phyloP scores from a whole-genome alignment of 2,329 filamentous ascomycete species.

The Ilyonectria sp. region DNA sequence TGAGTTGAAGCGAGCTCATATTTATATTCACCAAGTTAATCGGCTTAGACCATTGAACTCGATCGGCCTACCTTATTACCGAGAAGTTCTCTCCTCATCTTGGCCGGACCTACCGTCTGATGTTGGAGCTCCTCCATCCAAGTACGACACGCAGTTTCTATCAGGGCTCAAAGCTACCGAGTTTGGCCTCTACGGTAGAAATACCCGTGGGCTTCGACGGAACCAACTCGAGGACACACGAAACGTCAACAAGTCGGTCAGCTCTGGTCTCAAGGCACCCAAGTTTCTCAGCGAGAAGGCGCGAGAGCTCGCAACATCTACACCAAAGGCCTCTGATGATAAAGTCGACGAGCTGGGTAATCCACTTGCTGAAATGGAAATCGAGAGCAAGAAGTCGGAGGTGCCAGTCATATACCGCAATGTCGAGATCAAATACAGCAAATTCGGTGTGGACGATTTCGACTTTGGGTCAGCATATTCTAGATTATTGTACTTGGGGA shows the following conservation, averaged over 20 bases:
- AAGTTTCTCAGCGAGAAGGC: conserved; percentile 97
- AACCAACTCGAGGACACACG: conserved; percentile 90
- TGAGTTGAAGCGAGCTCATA: conserved; percentile 59
- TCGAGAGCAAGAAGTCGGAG: conserved; percentile 84
- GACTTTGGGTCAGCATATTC: conserved; percentile 81
- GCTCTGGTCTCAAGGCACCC: conserved; percentile 78
- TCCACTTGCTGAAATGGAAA: conserved; percentile 76
- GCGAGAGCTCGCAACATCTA: conserved; percentile 72
- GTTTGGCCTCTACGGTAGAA: conserved; percentile 84
- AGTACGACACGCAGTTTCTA: conserved; percentile 80
- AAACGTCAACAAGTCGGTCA: conserved; percentile 70
- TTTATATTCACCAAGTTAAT: conserved; percentile 26
- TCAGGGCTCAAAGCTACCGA: conserved; percentile 79
- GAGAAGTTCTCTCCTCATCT: conserved; percentile 87
- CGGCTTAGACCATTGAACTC: conserved; percentile 79
- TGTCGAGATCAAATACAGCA: conserved; percentile 98
- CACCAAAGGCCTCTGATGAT: conserved; percentile 58
- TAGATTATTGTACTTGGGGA: not conserved
- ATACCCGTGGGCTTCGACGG: conserved; percentile 79
- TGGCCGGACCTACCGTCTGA: conserved; percentile 93
- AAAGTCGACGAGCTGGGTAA: conserved; percentile 72
- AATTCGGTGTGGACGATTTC: conserved; percentile 99
- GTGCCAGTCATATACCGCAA: conserved; percentile 92
- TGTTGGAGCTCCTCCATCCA: conserved; percentile 84
- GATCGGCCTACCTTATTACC: conserved; percentile 94